A percentile compares a stretch with the other conserved stretches of the same genome.
Conservation (phyloP, 1,139 yeast species). For the Kurtzmaniella natalensis region DNA sequence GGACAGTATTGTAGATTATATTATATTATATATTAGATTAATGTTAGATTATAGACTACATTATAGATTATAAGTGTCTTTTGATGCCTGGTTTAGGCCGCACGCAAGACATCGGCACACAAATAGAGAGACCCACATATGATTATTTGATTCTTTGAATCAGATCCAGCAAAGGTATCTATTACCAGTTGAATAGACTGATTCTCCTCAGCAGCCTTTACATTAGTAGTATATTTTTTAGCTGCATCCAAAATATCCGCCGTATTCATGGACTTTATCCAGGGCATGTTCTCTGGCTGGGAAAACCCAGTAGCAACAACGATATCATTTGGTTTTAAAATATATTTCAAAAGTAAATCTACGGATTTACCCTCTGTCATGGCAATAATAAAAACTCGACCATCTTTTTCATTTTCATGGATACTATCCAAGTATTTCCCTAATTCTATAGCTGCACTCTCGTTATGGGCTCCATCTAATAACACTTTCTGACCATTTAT, state of each 20-base stretch:
- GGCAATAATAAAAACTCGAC: conserved; percentile 63
- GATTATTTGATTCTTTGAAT: no score
- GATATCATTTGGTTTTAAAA: conserved; percentile 47
- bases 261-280: conserved; percentile 59
- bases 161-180: conserved; percentile 18
- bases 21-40: no score
- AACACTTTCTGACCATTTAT: conserved; percentile 34
- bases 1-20: no score
- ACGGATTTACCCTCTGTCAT: conserved; percentile 72
- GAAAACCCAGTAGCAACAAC: conserved; percentile 63
- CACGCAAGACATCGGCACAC: conserved; percentile 61
- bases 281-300: conserved; percentile 85
- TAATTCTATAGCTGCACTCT: conserved; percentile 72
- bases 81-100: neutral
- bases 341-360: conserved; percentile 44
- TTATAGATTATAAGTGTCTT: no score
- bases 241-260: conserved; percentile 32
- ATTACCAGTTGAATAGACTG: conserved; percentile 14
- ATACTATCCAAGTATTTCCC: conserved; percentile 27
- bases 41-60: no score
- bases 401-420: conserved; percentile 14
- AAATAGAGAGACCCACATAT: conserved; percentile 79
- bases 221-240: conserved; percentile 25
- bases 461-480: conserved; percentile 92
- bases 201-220: no score